Evolutionary conservation across 1,139 yeast genomes (phyloP).

Genomic region (Kurtzmaniella quercitrusa): DNA sequence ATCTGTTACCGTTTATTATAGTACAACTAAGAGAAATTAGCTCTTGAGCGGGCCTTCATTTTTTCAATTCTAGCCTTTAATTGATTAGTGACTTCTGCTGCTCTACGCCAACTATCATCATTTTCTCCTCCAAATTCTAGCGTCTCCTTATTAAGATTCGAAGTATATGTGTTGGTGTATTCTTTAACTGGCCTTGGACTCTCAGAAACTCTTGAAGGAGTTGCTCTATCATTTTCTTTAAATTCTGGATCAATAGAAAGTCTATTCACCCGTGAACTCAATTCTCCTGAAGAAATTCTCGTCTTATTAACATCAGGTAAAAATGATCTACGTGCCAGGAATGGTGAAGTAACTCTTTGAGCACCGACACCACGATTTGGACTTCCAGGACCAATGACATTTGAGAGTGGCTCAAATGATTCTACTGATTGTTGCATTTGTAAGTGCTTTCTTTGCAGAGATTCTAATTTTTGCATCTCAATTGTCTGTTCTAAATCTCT

Average conservation of each 20-base stretch:
- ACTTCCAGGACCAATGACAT: background rate
- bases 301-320: slow-evolving; percentile 5
- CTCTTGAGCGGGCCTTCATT: slow-evolving; percentile 68
- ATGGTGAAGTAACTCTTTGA: slow-evolving; percentile 8
- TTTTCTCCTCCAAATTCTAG: slow-evolving; percentile 31
- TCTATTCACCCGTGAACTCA: slow-evolving; percentile 42
- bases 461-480: slow-evolving; percentile 34
- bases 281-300: slow-evolving; percentile 33
- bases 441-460: slow-evolving; percentile 19
- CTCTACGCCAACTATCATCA: slow-evolving; percentile 83
- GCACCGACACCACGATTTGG: background rate
- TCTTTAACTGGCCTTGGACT: slow-evolving; percentile 18
- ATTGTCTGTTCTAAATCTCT: slow-evolving; percentile 50
- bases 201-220: slow-evolving; percentile 8
- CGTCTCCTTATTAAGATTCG: slow-evolving; percentile 15
- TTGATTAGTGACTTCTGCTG: slow-evolving; percentile 85
- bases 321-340: slow-evolving; percentile 2
- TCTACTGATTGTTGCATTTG: background rate
- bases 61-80: slow-evolving; percentile 83
- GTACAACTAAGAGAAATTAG: slow-evolving; percentile 8
- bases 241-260: slow-evolving; percentile 38
- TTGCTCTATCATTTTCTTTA: slow-evolving; percentile 16
- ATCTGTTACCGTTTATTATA: background rate
- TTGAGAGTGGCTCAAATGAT: background rate
- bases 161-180: slow-evolving; percentile 11